Conservation (phyloP, 176 grass and related monocot genomes). For the Aegilops bicornis region DNA sequence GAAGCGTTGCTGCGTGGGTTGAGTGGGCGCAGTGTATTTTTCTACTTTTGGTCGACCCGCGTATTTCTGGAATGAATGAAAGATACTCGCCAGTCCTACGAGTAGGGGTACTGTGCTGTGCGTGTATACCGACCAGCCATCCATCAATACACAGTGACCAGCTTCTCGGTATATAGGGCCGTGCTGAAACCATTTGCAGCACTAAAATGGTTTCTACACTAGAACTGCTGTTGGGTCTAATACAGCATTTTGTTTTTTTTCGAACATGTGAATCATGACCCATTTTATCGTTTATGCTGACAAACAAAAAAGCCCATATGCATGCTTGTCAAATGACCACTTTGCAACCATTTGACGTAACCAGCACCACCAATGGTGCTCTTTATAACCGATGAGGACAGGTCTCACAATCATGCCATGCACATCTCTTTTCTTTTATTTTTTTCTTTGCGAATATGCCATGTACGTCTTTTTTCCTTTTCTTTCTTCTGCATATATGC, state of each 20-base stretch:
- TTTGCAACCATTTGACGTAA: background rate
- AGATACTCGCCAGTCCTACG: too few species aligned
- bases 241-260: too few species aligned
- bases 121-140: too few species aligned
- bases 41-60: background rate
- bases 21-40: background rate
- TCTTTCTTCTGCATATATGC: too few species aligned
- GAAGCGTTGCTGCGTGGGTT: background rate
- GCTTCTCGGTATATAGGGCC: too few species aligned
- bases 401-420: background rate
- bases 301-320: background rate
- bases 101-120: too few species aligned
- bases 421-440: background rate
- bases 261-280: background rate
- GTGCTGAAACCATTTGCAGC: too few species aligned
- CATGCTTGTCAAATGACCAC: background rate
- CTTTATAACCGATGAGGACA: background rate
- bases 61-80: background rate
- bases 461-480: too few species aligned
- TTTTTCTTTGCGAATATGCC: too few species aligned
- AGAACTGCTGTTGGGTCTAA: too few species aligned
- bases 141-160: too few species aligned
- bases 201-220: too few species aligned
- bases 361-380: background rate
- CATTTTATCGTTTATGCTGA: background rate